Evolutionary conservation across 2,329 filamentous ascomycete genomes (phyloP).

Genomic region (Stagonosporopsis vannaccii): DNA sequence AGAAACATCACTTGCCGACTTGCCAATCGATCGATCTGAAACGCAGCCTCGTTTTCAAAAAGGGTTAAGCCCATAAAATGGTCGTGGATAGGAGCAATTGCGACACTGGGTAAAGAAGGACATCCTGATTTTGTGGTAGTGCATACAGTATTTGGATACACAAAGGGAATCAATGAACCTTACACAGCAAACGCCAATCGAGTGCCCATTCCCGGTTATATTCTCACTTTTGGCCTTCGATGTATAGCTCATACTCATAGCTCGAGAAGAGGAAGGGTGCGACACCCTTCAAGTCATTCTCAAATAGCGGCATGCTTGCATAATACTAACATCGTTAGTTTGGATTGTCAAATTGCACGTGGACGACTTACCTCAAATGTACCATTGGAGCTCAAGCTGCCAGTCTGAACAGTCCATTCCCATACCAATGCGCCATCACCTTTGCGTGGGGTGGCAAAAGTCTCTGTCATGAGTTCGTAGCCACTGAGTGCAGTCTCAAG

Average conservation of each 20-base stretch:
- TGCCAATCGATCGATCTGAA: background rate
- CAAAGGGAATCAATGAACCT: background rate
- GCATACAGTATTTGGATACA: background rate
- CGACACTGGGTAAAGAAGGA: background rate
- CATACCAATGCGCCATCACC: slow-evolving; percentile 17
- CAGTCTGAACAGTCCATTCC: slow-evolving; percentile 21
- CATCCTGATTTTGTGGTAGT: background rate
- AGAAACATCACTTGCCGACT: too few relatives aligned
- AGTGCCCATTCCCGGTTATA: background rate
- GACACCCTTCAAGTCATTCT: slow-evolving; percentile 32
- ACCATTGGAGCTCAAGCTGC: slow-evolving; percentile 23
- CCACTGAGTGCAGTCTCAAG: slow-evolving; percentile 14
- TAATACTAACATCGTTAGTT: slow-evolving; percentile 23
- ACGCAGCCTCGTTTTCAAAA: background rate
- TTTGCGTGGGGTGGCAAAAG: slow-evolving; percentile 14
- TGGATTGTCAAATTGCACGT: background rate
- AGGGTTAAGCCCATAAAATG: background rate
- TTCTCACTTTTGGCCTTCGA: slow-evolving; percentile 12
- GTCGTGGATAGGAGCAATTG: background rate
- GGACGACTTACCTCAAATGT: slow-evolving; percentile 16
- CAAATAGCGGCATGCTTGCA: slow-evolving; percentile 27
- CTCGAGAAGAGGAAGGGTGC: slow-evolving; percentile 28
- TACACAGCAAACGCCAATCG: background rate
- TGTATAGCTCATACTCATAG: slow-evolving; percentile 29
- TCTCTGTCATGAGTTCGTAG: slow-evolving; percentile 20